A percentile compares a stretch with the other conserved stretches of the same genome.
phyloP scores from a whole-genome alignment of 176 grass and related monocot species.

The Rhynchospora pubera region DNA sequence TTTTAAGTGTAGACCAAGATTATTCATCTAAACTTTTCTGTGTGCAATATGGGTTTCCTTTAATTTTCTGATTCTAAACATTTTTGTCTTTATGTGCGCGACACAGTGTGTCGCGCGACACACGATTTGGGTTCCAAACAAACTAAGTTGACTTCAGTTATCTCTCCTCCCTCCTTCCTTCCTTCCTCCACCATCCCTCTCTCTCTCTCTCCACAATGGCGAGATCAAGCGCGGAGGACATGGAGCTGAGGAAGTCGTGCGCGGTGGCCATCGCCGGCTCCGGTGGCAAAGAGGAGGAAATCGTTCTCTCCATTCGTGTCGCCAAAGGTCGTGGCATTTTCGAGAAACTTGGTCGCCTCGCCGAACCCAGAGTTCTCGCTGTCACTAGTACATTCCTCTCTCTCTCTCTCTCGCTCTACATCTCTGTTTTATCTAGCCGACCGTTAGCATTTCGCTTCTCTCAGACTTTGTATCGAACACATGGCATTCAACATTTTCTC shows the following conservation, averaged over 20 bases:
- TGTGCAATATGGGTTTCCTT: too few species aligned
- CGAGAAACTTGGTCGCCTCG: slow-evolving; percentile 92
- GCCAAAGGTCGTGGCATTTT: slow-evolving; percentile 94
- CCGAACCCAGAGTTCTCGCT: slow-evolving; percentile 85
- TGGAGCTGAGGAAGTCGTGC: slow-evolving; percentile 66
- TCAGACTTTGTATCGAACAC: slow-evolving; percentile 1
- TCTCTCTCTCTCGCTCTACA: not conserved
- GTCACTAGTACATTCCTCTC: slow-evolving; percentile 43
- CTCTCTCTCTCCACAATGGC: slow-evolving; percentile 39
- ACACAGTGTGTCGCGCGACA: too few species aligned
- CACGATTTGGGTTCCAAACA: too few species aligned
- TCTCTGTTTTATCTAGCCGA: not conserved
- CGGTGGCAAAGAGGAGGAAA: slow-evolving; percentile 57
- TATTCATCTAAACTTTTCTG: too few species aligned
- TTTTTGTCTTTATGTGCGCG: too few species aligned
- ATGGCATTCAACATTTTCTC: not conserved
- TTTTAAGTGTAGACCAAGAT: too few species aligned
- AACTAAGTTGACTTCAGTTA: slow-evolving; percentile 3
- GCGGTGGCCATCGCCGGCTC: slow-evolving; percentile 54
- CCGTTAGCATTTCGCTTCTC: not conserved
- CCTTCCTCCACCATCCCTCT: not conserved
- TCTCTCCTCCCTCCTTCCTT: not conserved
- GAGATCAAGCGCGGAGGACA: slow-evolving; percentile 77
- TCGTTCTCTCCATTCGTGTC: slow-evolving; percentile 85
- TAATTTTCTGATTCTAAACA: too few species aligned